Conservation (phyloP, 805 yeast species). For the Brettanomyces custersianus region DNA sequence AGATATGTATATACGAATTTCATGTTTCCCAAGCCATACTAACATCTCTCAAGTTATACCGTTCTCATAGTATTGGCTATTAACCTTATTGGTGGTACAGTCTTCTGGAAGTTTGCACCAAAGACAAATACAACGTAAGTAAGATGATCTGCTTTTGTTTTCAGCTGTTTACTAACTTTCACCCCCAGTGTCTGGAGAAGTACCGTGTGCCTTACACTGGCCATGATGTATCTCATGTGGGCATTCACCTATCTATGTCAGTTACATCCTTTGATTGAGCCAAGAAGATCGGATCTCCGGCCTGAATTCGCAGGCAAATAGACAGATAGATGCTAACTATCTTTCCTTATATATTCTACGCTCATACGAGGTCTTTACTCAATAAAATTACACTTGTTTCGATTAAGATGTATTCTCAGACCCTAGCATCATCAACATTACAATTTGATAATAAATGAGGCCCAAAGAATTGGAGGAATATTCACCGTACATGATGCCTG, state of each 20-base stretch:
- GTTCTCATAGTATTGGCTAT: constrained; percentile 57
- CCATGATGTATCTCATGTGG: constrained; percentile 52
- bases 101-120: constrained; percentile 82
- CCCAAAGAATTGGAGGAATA: neutral
- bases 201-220: constrained; percentile 60
- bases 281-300: constrained; percentile 82
- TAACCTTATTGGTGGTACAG: constrained; percentile 49
- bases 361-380: too few relatives aligned
- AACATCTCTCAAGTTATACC: constrained; percentile 42
- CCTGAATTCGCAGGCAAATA: constrained; percentile 54
- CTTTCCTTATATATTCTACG: neutral
- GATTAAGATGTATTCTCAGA: constrained; percentile 1
- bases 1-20: too few relatives aligned
- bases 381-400: neutral
- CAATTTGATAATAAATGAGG: neutral
- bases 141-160: neutral
- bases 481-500: neutral
- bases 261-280: constrained; percentile 84
- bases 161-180: neutral
- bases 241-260: constrained; percentile 86
- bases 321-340: neutral
- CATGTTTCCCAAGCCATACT: neutral
- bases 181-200: constrained; percentile 57
- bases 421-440: too few relatives aligned
- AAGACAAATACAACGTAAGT: constrained; percentile 65